Conservation (phyloP, 2,329 filamentous ascomycete genomes). For the Escovopsis sp. region DNA sequence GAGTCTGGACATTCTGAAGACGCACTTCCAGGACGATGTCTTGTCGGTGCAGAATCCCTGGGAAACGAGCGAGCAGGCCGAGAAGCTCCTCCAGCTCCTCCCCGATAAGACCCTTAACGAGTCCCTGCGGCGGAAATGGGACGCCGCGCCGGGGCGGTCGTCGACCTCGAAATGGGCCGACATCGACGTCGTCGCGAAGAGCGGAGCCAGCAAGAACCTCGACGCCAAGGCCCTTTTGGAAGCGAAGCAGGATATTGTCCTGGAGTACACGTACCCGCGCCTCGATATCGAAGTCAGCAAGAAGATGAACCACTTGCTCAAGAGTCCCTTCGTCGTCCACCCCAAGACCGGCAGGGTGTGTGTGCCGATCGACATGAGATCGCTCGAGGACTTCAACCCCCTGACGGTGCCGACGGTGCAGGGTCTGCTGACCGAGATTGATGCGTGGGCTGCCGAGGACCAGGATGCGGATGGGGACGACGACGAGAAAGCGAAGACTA, state of each 20-base stretch:
- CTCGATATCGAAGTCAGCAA: constrained; percentile 96
- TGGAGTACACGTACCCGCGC: constrained; percentile 95
- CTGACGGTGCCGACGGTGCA: constrained; percentile 80
- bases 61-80: constrained; percentile 51
- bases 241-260: constrained; percentile 87
- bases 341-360: constrained; percentile 89
- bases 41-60: constrained; percentile 81
- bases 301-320: constrained; percentile 95
- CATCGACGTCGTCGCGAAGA: constrained; percentile 73
- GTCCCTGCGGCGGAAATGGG: constrained; percentile 80
- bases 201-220: constrained; percentile 56
- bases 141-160: constrained; percentile 60
- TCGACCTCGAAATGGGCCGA: constrained; percentile 84
- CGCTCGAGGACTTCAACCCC: constrained; percentile 73
- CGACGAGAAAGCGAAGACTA: constrained; percentile 18
- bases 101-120: constrained; percentile 67
- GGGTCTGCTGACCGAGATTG: constrained; percentile 69
- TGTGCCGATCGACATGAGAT: constrained; percentile 72
- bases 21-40: constrained; percentile 72
- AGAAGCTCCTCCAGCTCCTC: constrained; percentile 69
- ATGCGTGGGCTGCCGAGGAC: constrained; percentile 50
- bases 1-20: constrained; percentile 70
- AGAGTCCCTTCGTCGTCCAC: constrained; percentile 92
- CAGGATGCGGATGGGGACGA: constrained; percentile 26
- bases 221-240: constrained; percentile 62